A percentile compares a stretch with the other conserved stretches of the same genome.
phyloP scores from a whole-genome alignment of 164 flowering plant species.

The Vitis rupestris region DNA sequence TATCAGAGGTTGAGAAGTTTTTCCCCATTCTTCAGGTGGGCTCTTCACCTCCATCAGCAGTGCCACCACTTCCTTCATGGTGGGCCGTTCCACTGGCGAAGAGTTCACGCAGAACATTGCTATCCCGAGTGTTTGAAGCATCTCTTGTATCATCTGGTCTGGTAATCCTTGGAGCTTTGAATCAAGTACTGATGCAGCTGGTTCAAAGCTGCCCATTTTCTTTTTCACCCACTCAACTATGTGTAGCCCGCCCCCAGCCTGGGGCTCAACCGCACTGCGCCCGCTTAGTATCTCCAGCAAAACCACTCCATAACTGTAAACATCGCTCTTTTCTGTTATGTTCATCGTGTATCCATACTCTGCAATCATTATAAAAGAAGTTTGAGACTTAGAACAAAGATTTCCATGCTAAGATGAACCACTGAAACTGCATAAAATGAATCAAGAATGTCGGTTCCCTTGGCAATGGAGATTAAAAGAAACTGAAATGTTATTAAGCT shows the following conservation, averaged over 20 bases:
- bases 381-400: background rate
- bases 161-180: conserved; percentile 74
- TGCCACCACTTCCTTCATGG: conserved; percentile 98
- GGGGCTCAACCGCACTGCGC: conserved; percentile 70
- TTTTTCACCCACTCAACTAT: conserved; percentile 97
- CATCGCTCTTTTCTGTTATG: conserved; percentile 98
- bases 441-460: no score
- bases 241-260: conserved; percentile 73
- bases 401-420: no score
- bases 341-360: conserved; percentile 97
- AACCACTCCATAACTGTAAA: conserved; percentile 96
- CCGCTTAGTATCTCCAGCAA: conserved; percentile 84
- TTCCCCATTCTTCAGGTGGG: conserved; percentile 83
- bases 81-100: conserved; percentile 82
- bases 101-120: conserved; percentile 95
- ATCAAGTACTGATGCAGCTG: conserved; percentile 71
- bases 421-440: no score
- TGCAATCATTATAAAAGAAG: conserved; percentile 29
- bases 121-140: conserved; percentile 92
- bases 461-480: no score
- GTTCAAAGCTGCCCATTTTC: conserved; percentile 90
- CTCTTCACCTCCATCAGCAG: conserved; percentile 88
- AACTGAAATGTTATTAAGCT: no score
- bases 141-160: conserved; percentile 85
- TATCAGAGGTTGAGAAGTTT: conserved; percentile 89